Evolutionary conservation across 2,329 filamentous ascomycete genomes (phyloP).

Genomic region (Pseudogymnoascus sp.): DNA sequence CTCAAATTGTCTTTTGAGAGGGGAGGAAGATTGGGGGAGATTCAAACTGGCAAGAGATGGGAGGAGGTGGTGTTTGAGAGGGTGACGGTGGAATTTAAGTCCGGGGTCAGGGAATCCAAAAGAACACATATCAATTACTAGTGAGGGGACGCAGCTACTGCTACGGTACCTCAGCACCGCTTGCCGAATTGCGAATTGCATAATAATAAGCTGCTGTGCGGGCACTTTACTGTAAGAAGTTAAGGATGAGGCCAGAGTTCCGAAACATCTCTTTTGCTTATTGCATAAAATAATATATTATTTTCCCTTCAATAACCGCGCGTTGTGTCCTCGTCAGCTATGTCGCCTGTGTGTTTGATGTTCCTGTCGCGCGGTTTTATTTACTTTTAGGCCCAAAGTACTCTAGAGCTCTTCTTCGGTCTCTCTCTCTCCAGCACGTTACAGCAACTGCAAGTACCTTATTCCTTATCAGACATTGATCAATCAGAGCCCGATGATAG

Average conservation of each 20-base stretch:
- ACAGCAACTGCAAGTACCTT: not conserved
- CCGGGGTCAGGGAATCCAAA: constrained; percentile 2
- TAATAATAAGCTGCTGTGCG: not conserved
- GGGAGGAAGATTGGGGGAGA: constrained; percentile 10
- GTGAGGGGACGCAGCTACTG: not conserved
- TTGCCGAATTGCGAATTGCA: constrained; percentile 3
- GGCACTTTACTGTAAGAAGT: constrained; percentile 3
- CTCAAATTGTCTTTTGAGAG: constrained; percentile 9
- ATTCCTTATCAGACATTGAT: not conserved
- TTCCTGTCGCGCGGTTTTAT: not conserved
- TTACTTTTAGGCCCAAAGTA: constrained; percentile 1
- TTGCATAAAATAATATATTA: not conserved
- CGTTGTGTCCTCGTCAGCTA: not conserved
- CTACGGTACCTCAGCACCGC: not conserved
- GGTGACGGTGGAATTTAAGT: constrained; percentile 5
- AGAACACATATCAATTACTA: constrained; percentile 9
- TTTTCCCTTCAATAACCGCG: not conserved
- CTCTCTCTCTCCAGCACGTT: not conserved
- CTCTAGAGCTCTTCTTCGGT: not conserved
- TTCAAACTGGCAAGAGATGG: constrained; percentile 24
- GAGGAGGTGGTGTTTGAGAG: constrained; percentile 1
- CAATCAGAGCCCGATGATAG: not conserved
- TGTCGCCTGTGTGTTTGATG: not conserved
- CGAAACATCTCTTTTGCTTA: not conserved
- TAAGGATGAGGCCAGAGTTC: not conserved